Base-by-base conservation (phyloP, 2,329 filamentous ascomycete genomes). In the Nemania sp. region DNA sequence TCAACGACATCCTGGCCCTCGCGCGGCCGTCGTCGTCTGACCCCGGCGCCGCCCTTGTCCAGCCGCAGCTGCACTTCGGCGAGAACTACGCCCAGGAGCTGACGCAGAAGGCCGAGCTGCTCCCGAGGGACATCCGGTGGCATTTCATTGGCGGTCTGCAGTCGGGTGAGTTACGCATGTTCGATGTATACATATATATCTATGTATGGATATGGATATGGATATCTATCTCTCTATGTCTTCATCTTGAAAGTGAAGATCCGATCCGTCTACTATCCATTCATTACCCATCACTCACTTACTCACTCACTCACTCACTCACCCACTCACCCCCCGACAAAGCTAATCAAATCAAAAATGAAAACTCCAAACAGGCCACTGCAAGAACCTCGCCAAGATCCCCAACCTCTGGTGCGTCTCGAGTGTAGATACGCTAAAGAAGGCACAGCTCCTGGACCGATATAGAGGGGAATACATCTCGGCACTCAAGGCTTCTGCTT, bases 51-150 rank as follows among this genome's bases (percentile, higher is more conserved):
- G 75, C 81, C 0, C 46, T 53, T 1, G 80, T 83, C 1, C 75
- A 79, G 32, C 75, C 78, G 1, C 90, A 93, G 56, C 68, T 81
- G 17, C 91, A 99, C 78, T 98, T 98, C 75, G 95, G 95, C 69
- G 95, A 99, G 78, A 99, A 99, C 80, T 99, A 99, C 79, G 83
- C 90, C 3, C 90, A 94, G 77, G 95, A 99, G 76, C 84, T 99
- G 55, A 82, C 84, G 60, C 90, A 96, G 74, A 99, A 99, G 77
- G 89, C 92, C 1, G 83, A 84, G 37, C 74, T 97, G 18, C 84
- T 99, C 11, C 94, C 95, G 0, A 78, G 79, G 46, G 83, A 82
- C 35, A 90, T 99, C 67, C 83, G 84, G 69, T 99, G 95, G 95
- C 95, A 99, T 77, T 97, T 98, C 76, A 99, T 98, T 74, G 95